Conservation (phyloP, 225 moss, liverwort and hornwort genomes). For the Anthoceros angustus region DNA sequence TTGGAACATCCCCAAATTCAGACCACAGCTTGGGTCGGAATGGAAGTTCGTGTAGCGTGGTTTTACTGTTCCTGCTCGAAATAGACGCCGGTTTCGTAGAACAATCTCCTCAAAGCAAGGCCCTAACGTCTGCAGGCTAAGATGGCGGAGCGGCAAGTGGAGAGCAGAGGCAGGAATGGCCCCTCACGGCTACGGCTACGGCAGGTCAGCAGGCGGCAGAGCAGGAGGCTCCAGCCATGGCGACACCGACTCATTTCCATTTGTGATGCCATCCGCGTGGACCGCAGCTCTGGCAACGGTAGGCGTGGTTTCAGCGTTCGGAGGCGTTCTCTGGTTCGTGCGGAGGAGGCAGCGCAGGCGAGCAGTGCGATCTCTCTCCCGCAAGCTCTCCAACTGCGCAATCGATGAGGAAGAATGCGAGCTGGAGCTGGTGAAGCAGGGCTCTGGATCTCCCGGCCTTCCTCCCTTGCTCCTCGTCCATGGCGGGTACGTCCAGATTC, state of each 20-base stretch:
- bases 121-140: not conserved
- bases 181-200: not conserved
- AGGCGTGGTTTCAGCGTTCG: not conserved
- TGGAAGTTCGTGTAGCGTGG: too few species aligned
- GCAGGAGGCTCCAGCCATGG: not conserved
- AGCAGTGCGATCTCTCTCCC: not conserved
- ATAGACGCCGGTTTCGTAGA: too few species aligned
- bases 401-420: not conserved
- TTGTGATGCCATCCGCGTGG: not conserved
- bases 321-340: conserved; percentile 3
- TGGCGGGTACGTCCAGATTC: not conserved
- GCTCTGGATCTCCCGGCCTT: not conserved
- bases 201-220: not conserved
- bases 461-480: not conserved
- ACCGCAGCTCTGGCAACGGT: not conserved
- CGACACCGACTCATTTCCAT: not conserved
- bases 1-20: too few species aligned
- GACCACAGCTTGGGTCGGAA: too few species aligned
- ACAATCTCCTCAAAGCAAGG: not conserved
- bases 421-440: conserved; percentile 5
- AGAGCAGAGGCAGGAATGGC: not conserved
- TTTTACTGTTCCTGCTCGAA: too few species aligned
- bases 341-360: conserved; percentile 3
- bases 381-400: conserved; percentile 5
- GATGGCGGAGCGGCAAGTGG: not conserved